Evolutionary conservation across 177 flowering plant genomes (phyloP).

Genomic region (Vitis hybrid): DNA sequence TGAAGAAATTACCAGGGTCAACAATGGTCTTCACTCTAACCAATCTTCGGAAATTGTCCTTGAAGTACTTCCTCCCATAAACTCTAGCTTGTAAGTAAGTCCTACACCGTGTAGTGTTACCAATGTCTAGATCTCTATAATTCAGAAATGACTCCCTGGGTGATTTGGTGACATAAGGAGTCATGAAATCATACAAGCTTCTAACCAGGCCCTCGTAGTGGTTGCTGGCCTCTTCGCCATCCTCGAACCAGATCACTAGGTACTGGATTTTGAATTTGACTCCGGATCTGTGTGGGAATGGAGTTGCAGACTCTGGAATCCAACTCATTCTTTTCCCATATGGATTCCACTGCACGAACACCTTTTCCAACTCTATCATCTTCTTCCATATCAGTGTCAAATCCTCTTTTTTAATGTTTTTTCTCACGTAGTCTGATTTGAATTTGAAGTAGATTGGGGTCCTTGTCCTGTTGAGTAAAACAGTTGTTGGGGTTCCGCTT

Average conservation of each 20-base stretch:
- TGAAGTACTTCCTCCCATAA: background rate
- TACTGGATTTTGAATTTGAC: background rate
- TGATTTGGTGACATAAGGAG: background rate
- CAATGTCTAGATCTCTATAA: conserved; percentile 3
- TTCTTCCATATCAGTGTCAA: background rate
- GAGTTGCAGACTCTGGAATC: background rate
- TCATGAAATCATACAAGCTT: background rate
- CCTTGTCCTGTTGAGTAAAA: background rate
- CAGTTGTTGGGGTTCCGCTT: background rate
- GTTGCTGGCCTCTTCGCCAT: background rate
- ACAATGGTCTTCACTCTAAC: background rate
- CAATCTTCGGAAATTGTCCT: background rate
- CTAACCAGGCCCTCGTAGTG: background rate
- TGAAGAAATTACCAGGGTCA: background rate
- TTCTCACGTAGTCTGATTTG: background rate
- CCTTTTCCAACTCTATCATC: background rate
- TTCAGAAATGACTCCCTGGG: conserved; percentile 2
- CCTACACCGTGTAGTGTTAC: background rate
- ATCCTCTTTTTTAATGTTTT: background rate
- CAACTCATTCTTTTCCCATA: background rate
- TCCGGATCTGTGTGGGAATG: background rate
- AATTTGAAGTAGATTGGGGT: background rate
- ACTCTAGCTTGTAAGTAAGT: background rate
- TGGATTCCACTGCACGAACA: background rate
- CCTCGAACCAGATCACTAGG: background rate